Base-by-base conservation (phyloP, 1,139 yeast genomes). In the Saccharomyces hybrid region DNA sequence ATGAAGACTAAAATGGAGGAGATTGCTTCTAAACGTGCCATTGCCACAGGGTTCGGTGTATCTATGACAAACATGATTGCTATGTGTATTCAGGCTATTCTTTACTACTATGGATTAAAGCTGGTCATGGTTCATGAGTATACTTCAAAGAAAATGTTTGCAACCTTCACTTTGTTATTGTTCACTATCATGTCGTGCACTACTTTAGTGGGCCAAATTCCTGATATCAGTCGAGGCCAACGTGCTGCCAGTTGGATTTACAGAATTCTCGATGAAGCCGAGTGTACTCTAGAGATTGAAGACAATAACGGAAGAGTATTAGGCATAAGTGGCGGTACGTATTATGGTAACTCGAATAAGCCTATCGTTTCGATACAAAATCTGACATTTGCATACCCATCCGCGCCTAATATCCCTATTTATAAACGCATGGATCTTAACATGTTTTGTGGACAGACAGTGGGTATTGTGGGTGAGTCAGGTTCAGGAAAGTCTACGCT, bases 401-500 rank as follows among this genome's bases (percentile, higher is more conserved):
- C 65, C 0, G 55, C 65, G 4, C 66, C 64, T 25, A 57, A 57
- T 14, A 56, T 56, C 4, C 59, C 52, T 1, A 72, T 78, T 1
- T 70, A 83, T 44, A 68, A 70, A 1, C 64, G 74, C 23, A 59
- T 83, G 2, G 67, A 68, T 9, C 74, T 87, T 50, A 54, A 57
- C 0, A 66, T 88, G 1, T 54, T 63, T 1, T 68, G 71, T 16
- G 78, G 80, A 34, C 79, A 81, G 57, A 75, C 79, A 0, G 74
- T 85, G 44, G 91, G 86, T 0, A 69, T 88, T 4, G 79, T 83
- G 9, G 96, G 96, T 1, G 81, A 78, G 54, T 85, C 95, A 6
- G 96, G 96, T 0, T 78, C 84, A 25, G 96, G 96, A 0, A 88
- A 88, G 69, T 84, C 93, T 0, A 87, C 96, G 0, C 63, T 88